A percentile compares a stretch with the other conserved stretches of the same genome.
phyloP scores from a whole-genome alignment of 1,284 basidiomycete species.

The Polyporus tsugae region DNA sequence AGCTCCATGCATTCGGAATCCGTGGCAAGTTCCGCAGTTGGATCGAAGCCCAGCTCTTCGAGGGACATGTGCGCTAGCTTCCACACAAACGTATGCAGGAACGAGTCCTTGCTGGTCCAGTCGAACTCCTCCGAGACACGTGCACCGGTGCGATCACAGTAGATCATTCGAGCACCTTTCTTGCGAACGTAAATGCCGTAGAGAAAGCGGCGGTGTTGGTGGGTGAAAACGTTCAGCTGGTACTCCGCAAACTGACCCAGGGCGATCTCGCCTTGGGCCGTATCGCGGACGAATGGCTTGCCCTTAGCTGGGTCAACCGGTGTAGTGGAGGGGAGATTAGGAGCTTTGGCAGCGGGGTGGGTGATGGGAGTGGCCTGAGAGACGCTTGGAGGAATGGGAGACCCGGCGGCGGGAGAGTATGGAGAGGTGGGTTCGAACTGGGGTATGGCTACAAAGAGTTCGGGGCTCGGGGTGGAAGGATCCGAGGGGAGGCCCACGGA shows the following conservation, averaged over 20 bases:
- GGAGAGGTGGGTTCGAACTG: too few species aligned
- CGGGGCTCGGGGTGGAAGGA: too few species aligned
- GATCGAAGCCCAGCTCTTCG: slow-evolving; percentile 28
- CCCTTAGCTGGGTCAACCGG: too few species aligned
- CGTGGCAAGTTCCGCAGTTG: slow-evolving; percentile 7
- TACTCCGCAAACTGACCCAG: slow-evolving; percentile 4
- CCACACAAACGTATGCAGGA: slow-evolving; percentile 22
- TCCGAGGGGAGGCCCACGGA: too few species aligned
- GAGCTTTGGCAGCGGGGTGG: too few species aligned
- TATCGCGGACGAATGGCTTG: not conserved
- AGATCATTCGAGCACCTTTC: slow-evolving; percentile 13
- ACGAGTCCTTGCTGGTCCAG: not conserved
- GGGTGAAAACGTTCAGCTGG: not conserved
- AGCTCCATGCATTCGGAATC: not conserved
- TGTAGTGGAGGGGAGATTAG: too few species aligned
- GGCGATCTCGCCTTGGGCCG: not conserved
- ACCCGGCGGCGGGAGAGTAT: too few species aligned
- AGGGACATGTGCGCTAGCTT: slow-evolving; percentile 16
- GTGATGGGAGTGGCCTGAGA: too few species aligned
- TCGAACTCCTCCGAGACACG: slow-evolving; percentile 21
- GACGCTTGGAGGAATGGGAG: too few species aligned
- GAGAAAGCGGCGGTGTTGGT: slow-evolving; percentile 12
- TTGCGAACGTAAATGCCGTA: slow-evolving; percentile 2
- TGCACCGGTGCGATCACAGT: slow-evolving; percentile 18
- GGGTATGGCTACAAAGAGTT: too few species aligned